Conservation (phyloP, 2,329 filamentous ascomycete species). For the Fusarium gaditjirri region DNA sequence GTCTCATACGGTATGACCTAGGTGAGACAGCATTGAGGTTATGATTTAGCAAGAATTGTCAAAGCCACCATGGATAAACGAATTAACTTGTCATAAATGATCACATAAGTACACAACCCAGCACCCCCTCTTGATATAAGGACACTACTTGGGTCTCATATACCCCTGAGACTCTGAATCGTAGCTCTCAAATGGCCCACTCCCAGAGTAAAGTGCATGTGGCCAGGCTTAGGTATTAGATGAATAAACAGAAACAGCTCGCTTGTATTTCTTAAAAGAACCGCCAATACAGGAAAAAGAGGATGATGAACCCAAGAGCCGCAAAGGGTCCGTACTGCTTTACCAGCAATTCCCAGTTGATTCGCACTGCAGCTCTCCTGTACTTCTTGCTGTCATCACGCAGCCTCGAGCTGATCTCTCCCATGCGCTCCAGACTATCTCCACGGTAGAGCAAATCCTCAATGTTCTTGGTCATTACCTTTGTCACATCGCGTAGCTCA, state of each 20-base stretch:
- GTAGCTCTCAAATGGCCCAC: background rate
- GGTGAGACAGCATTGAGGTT: constrained; percentile 11
- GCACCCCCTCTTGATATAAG: background rate
- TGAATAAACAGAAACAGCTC: constrained; percentile 20
- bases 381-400: constrained; percentile 96
- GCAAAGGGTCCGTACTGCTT: constrained; percentile 97
- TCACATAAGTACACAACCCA: constrained; percentile 39
- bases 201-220: background rate
- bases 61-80: constrained; percentile 20
- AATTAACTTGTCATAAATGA: constrained; percentile 29
- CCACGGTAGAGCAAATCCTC: constrained; percentile 96
- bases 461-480: constrained; percentile 99
- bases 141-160: background rate
- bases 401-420: constrained; percentile 87
- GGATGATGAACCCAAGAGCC: constrained; percentile 80
- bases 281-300: constrained; percentile 90
- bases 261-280: constrained; percentile 74
- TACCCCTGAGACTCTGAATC: background rate
- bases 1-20: constrained; percentile 14
- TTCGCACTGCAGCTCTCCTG: constrained; percentile 87
- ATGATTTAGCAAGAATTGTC: constrained; percentile 32
- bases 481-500: constrained; percentile 95
- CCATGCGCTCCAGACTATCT: constrained; percentile 95
- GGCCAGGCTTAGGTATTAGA: constrained; percentile 20
- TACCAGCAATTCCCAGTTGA: constrained; percentile 96